Evolutionary conservation across 202 grass and related monocot species (phyloP), one percentile per base, ranked within the genome.

Genomic region (Schoenoplectus tabernaemontani): DNA sequence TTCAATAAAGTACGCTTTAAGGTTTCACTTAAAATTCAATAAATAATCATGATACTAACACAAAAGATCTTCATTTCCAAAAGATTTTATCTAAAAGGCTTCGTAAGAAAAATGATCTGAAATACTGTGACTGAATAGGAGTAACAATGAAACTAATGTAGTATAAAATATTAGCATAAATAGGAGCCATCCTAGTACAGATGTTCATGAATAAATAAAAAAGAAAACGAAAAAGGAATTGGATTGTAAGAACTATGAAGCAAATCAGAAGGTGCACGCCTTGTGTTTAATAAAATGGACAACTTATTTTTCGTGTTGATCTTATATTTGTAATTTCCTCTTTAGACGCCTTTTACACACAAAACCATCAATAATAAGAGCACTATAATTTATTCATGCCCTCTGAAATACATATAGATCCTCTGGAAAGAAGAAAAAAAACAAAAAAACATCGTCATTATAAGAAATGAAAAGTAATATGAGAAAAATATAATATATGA

Each of bases 401-500:
- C 95, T 89, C 95, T 90, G 79, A 98, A 98, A 76, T 90, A 92
- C 68, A 79, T 83, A 70, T 90, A 92, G 15, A 94, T 82, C 90
- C 83, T 90, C 91, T 94, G 86, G 72, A 91, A 78, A 79, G 50
- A 53, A 51, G 68, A 51, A 56, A 78, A 22, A 1, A 86, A 12
- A 83, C 53, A 60, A 87, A 72, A 84, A 13, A 80, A 80, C 7
- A 24, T 48, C 9, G 54, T 24, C 30, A 1, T 53, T 33, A 64
- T 43, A 82, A 73, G 59, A 7, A 38, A 57, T 5, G 7, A 67
- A 37, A 26, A 3, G 5, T 58, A 62, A 87, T 9, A 70, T 47
- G 78, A 59, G 9, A 32, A 23, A 61, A n/a, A n/a, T n/a, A 38
- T 1, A 38, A 7, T 33, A 46, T 85, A 84, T 62, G 65, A 28